Conservation (phyloP, 2,329 filamentous ascomycete genomes). For the Zymoseptoria tritici region DNA sequence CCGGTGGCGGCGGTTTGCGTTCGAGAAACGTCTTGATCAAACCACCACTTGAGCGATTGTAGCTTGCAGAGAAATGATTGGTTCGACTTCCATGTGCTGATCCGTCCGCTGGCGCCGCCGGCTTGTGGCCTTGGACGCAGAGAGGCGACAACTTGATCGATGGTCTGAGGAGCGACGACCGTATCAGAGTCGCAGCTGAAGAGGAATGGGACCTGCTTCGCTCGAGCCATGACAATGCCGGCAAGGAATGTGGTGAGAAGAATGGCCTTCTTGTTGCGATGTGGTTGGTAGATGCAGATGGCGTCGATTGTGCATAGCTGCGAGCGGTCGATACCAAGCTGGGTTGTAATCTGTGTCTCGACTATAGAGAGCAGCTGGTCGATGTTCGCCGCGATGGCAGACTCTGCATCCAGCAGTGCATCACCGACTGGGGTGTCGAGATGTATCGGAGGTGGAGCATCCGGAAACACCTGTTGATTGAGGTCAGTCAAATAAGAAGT, state of each 20-base stretch:
- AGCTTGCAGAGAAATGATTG: too few relatives aligned
- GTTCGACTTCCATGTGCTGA: too few relatives aligned
- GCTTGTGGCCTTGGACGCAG: neutral
- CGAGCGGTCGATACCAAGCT: neutral
- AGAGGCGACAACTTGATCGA: neutral
- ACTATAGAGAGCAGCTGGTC: neutral
- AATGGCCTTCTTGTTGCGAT: conserved; percentile 1
- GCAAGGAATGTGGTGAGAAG: neutral
- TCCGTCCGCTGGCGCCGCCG: too few relatives aligned
- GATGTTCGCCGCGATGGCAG: neutral
- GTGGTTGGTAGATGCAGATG: neutral
- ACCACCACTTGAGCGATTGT: too few relatives aligned
- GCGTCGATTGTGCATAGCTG: neutral
- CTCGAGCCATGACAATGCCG: neutral
- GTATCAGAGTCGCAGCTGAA: neutral
- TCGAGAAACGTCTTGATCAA: too few relatives aligned
- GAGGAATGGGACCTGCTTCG: neutral
- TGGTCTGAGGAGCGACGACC: neutral
- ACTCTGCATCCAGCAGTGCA: neutral
- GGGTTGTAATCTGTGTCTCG: neutral
- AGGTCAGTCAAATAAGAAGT: neutral
- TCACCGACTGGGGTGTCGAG: neutral
- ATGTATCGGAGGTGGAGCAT: neutral
- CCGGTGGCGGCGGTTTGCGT: too few relatives aligned
- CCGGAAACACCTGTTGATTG: neutral